Conservation (phyloP, 2,329 filamentous ascomycete genomes). For the Pseudogymnoascus sp. region DNA sequence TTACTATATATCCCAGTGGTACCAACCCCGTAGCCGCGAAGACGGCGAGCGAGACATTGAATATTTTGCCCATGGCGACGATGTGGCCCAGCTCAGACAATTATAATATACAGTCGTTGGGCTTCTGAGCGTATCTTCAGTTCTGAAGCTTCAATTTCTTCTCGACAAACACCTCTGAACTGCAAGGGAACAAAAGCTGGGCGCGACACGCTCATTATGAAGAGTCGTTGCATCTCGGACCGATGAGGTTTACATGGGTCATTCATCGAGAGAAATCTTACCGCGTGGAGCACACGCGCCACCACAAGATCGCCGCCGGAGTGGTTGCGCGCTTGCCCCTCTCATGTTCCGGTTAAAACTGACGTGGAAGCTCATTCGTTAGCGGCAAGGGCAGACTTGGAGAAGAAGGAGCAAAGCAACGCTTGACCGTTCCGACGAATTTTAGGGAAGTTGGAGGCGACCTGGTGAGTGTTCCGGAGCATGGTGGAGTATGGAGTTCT, state of each 20-base stretch:
- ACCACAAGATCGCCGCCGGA: conserved; percentile 8
- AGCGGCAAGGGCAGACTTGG: background rate
- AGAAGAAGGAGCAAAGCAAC: background rate
- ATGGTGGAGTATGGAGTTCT: conserved; percentile 4
- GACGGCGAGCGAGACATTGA: conserved; percentile 35
- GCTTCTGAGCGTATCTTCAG: background rate
- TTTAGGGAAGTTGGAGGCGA: background rate
- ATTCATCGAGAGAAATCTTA: background rate
- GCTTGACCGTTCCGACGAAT: background rate
- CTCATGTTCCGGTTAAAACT: conserved; percentile 6
- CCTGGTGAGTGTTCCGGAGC: background rate
- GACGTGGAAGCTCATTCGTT: background rate
- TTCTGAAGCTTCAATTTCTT: background rate
- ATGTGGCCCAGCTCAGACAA: background rate
- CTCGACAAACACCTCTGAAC: conserved; percentile 4
- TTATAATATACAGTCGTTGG: background rate
- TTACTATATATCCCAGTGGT: background rate
- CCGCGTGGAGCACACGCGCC: background rate
- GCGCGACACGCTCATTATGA: conserved; percentile 7
- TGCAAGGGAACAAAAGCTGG: background rate
- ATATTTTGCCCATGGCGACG: conserved; percentile 33
- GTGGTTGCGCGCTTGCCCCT: conserved; percentile 2
- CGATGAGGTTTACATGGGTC: background rate
- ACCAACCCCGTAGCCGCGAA: conserved; percentile 34
- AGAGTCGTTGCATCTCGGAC: background rate